Evolutionary conservation across 1,284 basidiomycete species (phyloP).

Genomic region (Pyrrhoderma noxium): DNA sequence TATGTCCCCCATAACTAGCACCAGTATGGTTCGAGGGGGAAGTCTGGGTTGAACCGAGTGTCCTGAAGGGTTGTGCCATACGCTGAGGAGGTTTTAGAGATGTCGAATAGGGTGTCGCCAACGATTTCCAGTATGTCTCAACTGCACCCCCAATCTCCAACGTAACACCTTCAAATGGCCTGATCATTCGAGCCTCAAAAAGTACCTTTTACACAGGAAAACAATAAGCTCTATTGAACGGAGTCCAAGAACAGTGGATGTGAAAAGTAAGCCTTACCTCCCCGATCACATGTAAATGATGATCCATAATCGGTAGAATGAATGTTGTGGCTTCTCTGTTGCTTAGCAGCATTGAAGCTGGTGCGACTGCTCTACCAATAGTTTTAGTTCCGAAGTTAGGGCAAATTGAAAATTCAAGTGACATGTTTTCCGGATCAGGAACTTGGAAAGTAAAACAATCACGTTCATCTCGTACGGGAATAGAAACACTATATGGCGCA

Average conservation of each 20-base stretch:
- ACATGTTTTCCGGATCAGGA: constrained; percentile 62
- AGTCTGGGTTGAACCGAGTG: constrained; percentile 48
- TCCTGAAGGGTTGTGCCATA: constrained; percentile 22
- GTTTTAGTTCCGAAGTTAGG: constrained; percentile 99
- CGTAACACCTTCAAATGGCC: constrained; percentile 88
- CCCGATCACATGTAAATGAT: constrained; percentile 89
- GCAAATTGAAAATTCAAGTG: constrained; percentile 91
- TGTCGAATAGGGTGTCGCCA: constrained; percentile 40
- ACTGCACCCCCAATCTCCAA: constrained; percentile 94
- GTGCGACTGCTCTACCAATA: constrained; percentile 87
- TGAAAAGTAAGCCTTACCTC: constrained; percentile 50
- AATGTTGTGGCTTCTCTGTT: constrained; percentile 47
- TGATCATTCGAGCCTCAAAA: constrained; percentile 85
- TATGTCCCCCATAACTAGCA: constrained; percentile 37
- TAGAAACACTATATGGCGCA: constrained; percentile 81
- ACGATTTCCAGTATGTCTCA: constrained; percentile 96
- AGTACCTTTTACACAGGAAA: constrained; percentile 52
- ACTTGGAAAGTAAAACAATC: constrained; percentile 91
- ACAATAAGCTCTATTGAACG: constrained; percentile 9
- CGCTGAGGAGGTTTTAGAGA: constrained; percentile 6
- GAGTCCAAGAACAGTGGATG: constrained; percentile 15
- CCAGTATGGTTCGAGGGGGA: constrained; percentile 56
- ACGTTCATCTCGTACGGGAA: constrained; percentile 76
- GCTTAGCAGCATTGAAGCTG: constrained; percentile 68
- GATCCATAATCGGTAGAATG: constrained; percentile 84